These are phyloP conservation scores for Marvania coccoides DNA, from an alignment of 139 green algal species.

Conservation along the genomic window DNA sequence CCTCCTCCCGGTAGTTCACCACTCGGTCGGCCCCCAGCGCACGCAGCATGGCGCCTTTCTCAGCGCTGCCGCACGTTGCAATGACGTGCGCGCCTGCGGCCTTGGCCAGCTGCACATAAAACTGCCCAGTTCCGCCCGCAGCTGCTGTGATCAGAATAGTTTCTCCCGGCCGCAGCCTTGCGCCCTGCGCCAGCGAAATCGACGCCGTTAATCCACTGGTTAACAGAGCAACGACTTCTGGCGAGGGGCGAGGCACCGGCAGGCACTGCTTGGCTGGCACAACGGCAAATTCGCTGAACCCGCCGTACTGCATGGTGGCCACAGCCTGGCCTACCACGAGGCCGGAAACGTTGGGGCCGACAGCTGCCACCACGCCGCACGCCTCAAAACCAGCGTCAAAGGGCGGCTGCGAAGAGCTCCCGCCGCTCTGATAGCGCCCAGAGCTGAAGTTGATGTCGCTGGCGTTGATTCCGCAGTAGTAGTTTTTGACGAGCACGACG, in stretches of 20 bases:
- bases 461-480: slow-evolving; percentile 69
- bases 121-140: slow-evolving; percentile 83
- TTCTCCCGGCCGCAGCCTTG: slow-evolving; percentile 37
- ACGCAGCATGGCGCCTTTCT: slow-evolving; percentile 70
- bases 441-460: slow-evolving; percentile 77
- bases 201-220: slow-evolving; percentile 81
- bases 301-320: slow-evolving; percentile 60
- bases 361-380: slow-evolving; percentile 52
- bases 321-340: slow-evolving; percentile 47
- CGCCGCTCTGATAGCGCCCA: slow-evolving; percentile 22
- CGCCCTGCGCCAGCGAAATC: slow-evolving; percentile 57
- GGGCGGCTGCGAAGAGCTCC: slow-evolving; percentile 39
- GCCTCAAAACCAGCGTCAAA: slow-evolving; percentile 76
- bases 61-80: slow-evolving; percentile 65
- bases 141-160: slow-evolving; percentile 91
- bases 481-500: slow-evolving; percentile 52
- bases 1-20: slow-evolving; percentile 73
- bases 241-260: slow-evolving; percentile 28
- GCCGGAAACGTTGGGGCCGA: slow-evolving; percentile 24
- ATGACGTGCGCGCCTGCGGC: slow-evolving; percentile 75
- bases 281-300: slow-evolving; percentile 50
- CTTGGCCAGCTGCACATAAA: slow-evolving; percentile 91
- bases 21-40: slow-evolving; percentile 72
- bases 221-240: slow-evolving; percentile 72
- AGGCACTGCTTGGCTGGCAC: slow-evolving; percentile 28